Percentiles rank a stretch among this genome's conserved stretches.
These are phyloP conservation scores for Xylaria venustula DNA, from an alignment of 495 filamentous ascomycete genomes.

Conservation along the genomic window DNA sequence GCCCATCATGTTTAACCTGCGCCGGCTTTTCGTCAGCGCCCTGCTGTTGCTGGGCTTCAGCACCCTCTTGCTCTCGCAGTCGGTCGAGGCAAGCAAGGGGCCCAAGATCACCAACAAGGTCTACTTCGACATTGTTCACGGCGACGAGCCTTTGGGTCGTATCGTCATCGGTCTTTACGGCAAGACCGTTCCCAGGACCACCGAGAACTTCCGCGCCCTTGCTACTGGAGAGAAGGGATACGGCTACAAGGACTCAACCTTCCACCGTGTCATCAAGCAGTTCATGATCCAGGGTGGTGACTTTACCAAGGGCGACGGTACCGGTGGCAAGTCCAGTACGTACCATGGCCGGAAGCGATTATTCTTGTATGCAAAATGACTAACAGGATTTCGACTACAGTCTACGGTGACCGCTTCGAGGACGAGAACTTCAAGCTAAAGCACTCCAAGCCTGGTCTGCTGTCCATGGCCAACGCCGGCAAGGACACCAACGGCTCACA, in stretches of 20 bases:
- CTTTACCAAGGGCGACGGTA: conserved; percentile 95
- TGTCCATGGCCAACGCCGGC: conserved; percentile 96
- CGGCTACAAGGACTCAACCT: conserved; percentile 90
- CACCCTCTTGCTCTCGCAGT: conserved; percentile 70
- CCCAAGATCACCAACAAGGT: conserved; percentile 98
- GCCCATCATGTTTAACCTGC: conserved; percentile 53
- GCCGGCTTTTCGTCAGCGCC: conserved; percentile 60
- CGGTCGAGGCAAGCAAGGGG: conserved; percentile 74
- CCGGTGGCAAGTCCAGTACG: conserved; percentile 88
- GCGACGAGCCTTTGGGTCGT: conserved; percentile 77
- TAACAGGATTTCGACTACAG: conserved; percentile 28
- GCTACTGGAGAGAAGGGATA: conserved; percentile 97
- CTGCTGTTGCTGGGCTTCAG: conserved; percentile 71
- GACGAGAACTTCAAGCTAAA: conserved; percentile 99
- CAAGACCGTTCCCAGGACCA: conserved; percentile 96
- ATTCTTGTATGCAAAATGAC: background rate
- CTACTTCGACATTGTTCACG: conserved; percentile 93
- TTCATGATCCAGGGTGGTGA: conserved; percentile 99
- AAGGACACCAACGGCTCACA: conserved; percentile 98
- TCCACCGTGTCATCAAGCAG: conserved; percentile 97
- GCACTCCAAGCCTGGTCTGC: conserved; percentile 59
- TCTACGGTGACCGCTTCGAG: conserved; percentile 91
- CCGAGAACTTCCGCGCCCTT: conserved; percentile 97
- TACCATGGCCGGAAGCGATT: conserved; percentile 7
- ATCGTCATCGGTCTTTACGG: conserved; percentile 96